Base-by-base conservation (phyloP, 2,329 filamentous ascomycete genomes). In the Trichoderma sp. region DNA sequence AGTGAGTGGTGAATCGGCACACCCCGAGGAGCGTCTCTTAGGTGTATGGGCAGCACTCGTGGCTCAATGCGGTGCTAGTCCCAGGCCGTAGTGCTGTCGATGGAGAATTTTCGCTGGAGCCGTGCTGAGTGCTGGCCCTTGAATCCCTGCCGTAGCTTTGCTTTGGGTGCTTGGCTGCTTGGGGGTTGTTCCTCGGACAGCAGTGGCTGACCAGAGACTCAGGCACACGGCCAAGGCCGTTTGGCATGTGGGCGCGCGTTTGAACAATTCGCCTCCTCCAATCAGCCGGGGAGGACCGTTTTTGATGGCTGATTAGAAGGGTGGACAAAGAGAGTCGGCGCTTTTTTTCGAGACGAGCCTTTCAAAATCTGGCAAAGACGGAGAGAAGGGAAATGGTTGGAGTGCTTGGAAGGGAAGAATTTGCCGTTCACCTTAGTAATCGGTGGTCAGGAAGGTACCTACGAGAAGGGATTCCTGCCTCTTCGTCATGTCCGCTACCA, bases 1-100 rank as follows among this genome's bases (percentile, higher is more conserved):
- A 57, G 61, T 66, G 39, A 64, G 61, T 57, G 61, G 60, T 66
- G 65, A 59, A 66, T 66, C 65, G 65, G 63, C 61, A 66, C 61
- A 66, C 65, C 65, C 65, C 65, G 7, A 63, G 60, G 60, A 63
- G 60, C 60, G 50, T 43, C 34, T 63, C 41, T 54, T 63, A 63
- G 43, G 59, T 39, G n/a, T 39, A 39, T 45, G 44, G 52, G 41
- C 50, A 47, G 58, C 52, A 62, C 21, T 24, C 21, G 21, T 24
- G 21, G 41, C 50, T 63, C 54, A 39, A 63, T 63, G 50, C 60
- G 34, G 60, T 55, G 26, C 41, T 47, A 63, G 48, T 47, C 45
- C 57, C 30, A 51, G 45, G 28, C n/a, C 21, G 57, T 60, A 60
- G 57, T 43, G 45, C 44, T 60, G 45, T 60, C 47, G 57, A 60